These are phyloP conservation scores for Suillus brevipes DNA, from an alignment of 768 basidiomycete species.

Conservation along the genomic window DNA sequence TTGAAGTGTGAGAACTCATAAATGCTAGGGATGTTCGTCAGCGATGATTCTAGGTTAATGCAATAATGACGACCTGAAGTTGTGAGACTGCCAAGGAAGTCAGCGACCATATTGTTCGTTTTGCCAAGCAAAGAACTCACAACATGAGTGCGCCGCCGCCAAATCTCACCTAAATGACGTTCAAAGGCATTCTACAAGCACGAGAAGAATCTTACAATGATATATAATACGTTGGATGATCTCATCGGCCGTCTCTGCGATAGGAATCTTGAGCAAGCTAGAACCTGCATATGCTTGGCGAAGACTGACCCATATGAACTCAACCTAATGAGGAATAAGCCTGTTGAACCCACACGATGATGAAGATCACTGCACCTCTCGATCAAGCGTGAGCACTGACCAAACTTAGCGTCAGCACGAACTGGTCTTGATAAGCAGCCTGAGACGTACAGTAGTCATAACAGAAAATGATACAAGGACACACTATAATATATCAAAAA, in stretches of 20 bases:
- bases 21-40: not conserved
- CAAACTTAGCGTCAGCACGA: not conserved
- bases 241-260: not conserved
- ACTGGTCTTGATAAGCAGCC: not conserved
- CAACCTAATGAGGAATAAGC: not conserved
- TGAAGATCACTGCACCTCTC: not conserved
- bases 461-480: constrained; percentile 1
- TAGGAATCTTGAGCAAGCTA: not conserved
- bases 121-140: not conserved
- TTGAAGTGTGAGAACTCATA: not conserved
- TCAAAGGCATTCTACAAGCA: not conserved
- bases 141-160: not conserved
- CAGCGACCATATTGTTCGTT: not conserved
- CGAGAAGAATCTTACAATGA: not conserved
- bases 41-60: not conserved
- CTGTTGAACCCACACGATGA: not conserved
- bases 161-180: not conserved
- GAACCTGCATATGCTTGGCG: not conserved
- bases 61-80: not conserved
- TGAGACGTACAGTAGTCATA: constrained; percentile 2
- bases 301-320: constrained; percentile 1
- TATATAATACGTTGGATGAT: not conserved
- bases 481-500: constrained; percentile 1
- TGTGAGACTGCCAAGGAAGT: not conserved
- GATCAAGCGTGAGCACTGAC: constrained; percentile 2